A percentile compares a stretch with the other conserved stretches of the same genome.
These are phyloP conservation scores for Brassica nigra DNA, from an alignment of 345 rosid genomes.

Conservation along the genomic window DNA sequence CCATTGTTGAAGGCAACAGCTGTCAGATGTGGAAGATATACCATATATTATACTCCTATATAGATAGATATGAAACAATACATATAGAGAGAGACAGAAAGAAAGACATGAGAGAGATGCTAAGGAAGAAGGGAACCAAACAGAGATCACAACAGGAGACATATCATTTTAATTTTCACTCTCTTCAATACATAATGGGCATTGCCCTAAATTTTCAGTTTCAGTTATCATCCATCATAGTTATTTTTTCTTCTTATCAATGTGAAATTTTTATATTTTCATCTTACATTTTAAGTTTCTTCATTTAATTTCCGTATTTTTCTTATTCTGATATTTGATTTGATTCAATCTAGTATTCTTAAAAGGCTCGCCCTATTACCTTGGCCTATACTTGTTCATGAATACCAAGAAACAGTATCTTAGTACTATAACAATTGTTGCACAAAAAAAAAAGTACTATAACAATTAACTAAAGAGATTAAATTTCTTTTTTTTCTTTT, in stretches of 20 bases:
- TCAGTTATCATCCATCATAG: slow-evolving; percentile 18
- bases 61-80: background rate
- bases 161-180: slow-evolving; percentile 42
- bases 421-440: slow-evolving; percentile 16
- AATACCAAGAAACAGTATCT: slow-evolving; percentile 49
- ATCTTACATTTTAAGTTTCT: background rate
- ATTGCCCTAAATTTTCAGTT: slow-evolving; percentile 40
- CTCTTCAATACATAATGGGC: slow-evolving; percentile 39
- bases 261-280: background rate
- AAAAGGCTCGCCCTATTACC: slow-evolving; percentile 44
- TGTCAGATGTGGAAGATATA: slow-evolving; percentile 27
- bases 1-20: slow-evolving; percentile 43
- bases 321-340: slow-evolving; percentile 28
- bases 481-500: no score
- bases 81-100: slow-evolving; percentile 22
- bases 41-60: background rate
- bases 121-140: slow-evolving; percentile 72
- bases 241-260: slow-evolving; percentile 11
- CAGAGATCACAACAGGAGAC: slow-evolving; percentile 74
- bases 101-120: slow-evolving; percentile 27
- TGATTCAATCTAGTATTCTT: slow-evolving; percentile 39
- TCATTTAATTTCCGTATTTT: slow-evolving; percentile 9
- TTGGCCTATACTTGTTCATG: slow-evolving; percentile 47
- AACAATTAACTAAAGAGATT: slow-evolving; percentile 1
- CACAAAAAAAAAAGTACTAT: no score